Percentiles rank a stretch among this genome's conserved stretches.
Conservation (phyloP, 805 yeast genomes). For the Pichia eremophila region DNA sequence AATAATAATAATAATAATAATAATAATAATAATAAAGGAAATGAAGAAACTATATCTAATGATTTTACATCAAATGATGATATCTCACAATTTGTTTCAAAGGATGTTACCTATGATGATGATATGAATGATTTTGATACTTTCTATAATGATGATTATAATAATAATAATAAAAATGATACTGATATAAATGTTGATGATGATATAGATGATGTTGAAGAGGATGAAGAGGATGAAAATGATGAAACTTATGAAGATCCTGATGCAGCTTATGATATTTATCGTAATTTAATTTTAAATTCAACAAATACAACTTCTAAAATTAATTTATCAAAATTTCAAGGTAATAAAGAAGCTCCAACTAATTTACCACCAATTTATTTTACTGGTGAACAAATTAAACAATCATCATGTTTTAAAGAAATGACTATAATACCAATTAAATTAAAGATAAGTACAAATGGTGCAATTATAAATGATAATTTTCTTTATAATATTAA, state of each 20-base stretch:
- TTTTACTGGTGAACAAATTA: conserved; percentile 26
- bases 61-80: neutral
- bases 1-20: too few relatives aligned
- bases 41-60: too few relatives aligned
- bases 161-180: conserved; percentile 21
- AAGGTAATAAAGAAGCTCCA: conserved; percentile 31
- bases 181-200: conserved; percentile 16
- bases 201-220: conserved; percentile 33
- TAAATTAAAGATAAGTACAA: conserved; percentile 50
- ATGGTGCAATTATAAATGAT: conserved; percentile 47
- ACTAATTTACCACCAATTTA: conserved; percentile 25
- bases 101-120: neutral
- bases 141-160: conserved; percentile 33
- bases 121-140: conserved; percentile 10
- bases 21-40: too few relatives aligned
- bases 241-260: conserved; percentile 60
- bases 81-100: neutral
- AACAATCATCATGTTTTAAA: conserved; percentile 22
- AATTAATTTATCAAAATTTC: conserved; percentile 23
- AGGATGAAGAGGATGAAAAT: conserved; percentile 52
- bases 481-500: conserved; percentile 66
- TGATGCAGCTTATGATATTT: conserved; percentile 29
- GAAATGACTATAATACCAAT: conserved; percentile 54
- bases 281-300: conserved; percentile 6
- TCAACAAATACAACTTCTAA: conserved; percentile 6